A percentile compares a stretch with the other conserved stretches of the same genome.
phyloP scores from a whole-genome alignment of 139 green algal genomes.

The Chlorella sp. region DNA sequence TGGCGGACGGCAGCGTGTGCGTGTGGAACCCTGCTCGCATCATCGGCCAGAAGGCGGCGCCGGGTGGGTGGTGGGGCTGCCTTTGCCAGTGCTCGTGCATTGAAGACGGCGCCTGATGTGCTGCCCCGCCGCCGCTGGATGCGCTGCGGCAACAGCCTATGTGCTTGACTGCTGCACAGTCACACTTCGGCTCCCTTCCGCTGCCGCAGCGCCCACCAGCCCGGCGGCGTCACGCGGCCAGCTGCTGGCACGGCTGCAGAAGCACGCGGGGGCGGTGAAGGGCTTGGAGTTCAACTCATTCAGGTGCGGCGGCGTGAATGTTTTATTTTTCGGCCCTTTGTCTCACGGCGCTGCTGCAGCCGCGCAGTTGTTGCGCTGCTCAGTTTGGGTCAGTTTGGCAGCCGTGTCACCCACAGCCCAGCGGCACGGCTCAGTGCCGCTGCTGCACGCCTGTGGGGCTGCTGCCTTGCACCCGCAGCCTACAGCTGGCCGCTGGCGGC shows the following conservation, averaged over 20 bases:
- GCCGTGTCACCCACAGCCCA: no score
- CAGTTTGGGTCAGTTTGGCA: no score
- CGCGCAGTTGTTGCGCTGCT: not conserved
- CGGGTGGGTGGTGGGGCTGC: no score
- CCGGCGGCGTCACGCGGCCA: conserved; percentile 42
- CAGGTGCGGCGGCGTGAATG: not conserved
- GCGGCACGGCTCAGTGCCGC: no score
- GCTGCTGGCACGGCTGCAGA: conserved; percentile 80
- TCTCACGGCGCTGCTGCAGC: not conserved
- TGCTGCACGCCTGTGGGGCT: not conserved
- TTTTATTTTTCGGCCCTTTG: not conserved
- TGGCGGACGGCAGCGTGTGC: conserved; percentile 89
- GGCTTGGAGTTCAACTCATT: conserved; percentile 96
- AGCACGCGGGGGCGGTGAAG: conserved; percentile 79
- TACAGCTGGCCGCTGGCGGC: no score
- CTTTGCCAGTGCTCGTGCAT: no score
- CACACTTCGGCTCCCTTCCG: no score
- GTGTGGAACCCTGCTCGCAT: conserved; percentile 92
- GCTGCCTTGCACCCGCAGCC: not conserved
- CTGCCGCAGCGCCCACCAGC: conserved; percentile 10
- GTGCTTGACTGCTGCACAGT: no score
- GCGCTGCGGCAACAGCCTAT: no score
- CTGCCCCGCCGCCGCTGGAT: no score
- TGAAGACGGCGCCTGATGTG: no score
- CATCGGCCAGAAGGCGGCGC: conserved; percentile 48